These are phyloP conservation scores for Leersia perrieri DNA, from an alignment of 176 grass and related monocot genomes.

Conservation along the genomic window DNA sequence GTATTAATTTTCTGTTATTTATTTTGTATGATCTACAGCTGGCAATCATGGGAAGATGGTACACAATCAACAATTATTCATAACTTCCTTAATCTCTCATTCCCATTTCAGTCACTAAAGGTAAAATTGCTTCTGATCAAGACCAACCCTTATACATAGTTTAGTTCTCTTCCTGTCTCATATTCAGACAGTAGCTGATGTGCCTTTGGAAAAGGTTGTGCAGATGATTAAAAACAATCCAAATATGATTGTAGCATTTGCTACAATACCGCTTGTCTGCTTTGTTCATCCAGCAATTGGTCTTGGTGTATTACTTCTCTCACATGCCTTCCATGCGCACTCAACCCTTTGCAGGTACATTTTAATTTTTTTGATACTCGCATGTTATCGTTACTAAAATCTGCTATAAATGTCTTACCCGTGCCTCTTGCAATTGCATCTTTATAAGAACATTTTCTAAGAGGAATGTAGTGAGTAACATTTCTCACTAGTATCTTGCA, in stretches of 20 bases:
- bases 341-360: constrained; percentile 79
- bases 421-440: not conserved
- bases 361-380: constrained; percentile 24
- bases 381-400: not conserved
- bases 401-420: not conserved
- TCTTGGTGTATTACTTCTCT: constrained; percentile 71
- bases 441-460: not conserved
- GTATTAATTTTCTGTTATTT: not conserved
- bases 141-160: constrained; percentile 2
- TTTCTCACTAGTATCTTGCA: not conserved
- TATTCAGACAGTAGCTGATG: constrained; percentile 36
- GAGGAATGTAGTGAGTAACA: not conserved
- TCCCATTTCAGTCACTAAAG: constrained; percentile 76
- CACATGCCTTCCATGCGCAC: constrained; percentile 74
- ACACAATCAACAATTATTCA: constrained; percentile 47
- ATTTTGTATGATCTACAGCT: constrained; percentile 53
- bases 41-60: constrained; percentile 73
- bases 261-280: constrained; percentile 65
- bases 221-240: constrained; percentile 75
- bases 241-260: constrained; percentile 68
- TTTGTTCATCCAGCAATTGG: constrained; percentile 94
- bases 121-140: constrained; percentile 42
- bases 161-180: constrained; percentile 10
- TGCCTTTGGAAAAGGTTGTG: constrained; percentile 59
- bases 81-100: constrained; percentile 58